Base-by-base conservation (phyloP, 2,329 filamentous ascomycete species). In the Arthrinium puccinioides region DNA sequence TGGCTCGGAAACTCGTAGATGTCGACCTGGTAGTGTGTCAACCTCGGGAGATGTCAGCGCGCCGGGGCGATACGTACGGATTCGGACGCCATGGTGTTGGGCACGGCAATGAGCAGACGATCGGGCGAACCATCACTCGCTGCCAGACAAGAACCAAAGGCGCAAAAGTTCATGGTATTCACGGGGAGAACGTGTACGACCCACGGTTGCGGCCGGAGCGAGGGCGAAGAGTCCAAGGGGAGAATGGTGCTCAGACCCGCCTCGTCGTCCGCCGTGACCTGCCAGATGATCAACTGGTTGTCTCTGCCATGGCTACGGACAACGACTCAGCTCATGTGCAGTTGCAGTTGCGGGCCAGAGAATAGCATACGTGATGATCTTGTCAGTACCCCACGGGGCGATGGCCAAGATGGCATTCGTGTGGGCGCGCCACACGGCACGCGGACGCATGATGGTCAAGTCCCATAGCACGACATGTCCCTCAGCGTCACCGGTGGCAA, bases 131-230 rank as follows among this genome's bases (percentile, higher is more conserved):
- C 44, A 14, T 57, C 44, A 6, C 59, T 49, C 7, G 43, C 42
- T 29, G 61, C 55, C 41, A 66, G 42, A 54, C 81, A 82, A 43
- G 73, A 70, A 3, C 83, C 72, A 57, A 95, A 95, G 2, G 84
- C 74, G 56, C 92, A 98, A 57, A 97, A 98, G 55, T 97, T 98
- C 64, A 97, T 76, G 2, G 90, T 87, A 54, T 96, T 96, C 29
- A 97, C 87, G 5, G 84, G 71, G 5, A 98, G 65, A 4, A 85
- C 74, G 59, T 95, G 77, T 16, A 95, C 60, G n/a, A 96, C 66
- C 87, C 87, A 94, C 21, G 92, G 92, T 50, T 81, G 72, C 14
- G 72, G 74, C 45, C 64, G 72, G 34, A 58, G 59, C 31, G 59
- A 62, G 20, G 57, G 59, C 2, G 56, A 64, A 32, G 64, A 62